phyloP scores from a whole-genome alignment of 805 yeast genomes.

The Lipomyces oligophaga region DNA sequence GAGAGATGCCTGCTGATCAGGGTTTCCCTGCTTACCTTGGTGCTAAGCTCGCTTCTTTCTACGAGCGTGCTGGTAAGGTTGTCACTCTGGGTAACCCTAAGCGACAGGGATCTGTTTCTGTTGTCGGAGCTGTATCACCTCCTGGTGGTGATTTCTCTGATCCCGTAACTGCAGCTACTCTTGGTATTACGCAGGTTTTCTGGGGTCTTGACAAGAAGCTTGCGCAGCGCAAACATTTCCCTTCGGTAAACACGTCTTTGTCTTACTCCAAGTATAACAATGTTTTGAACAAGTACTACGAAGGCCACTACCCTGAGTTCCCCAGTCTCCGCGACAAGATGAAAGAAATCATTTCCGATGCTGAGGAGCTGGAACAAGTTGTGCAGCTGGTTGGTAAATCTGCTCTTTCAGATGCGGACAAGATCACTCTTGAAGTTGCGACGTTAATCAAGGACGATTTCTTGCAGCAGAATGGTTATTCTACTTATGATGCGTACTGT shows the following conservation, averaged over 20 bases:
- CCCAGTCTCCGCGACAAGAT: slow-evolving; percentile 85
- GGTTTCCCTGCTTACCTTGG: slow-evolving; percentile 99
- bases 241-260: slow-evolving; percentile 92
- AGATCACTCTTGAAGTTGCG: slow-evolving; percentile 92
- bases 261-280: slow-evolving; percentile 96
- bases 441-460: slow-evolving; percentile 92
- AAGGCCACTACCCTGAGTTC: slow-evolving; percentile 82
- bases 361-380: slow-evolving; percentile 98
- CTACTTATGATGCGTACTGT: slow-evolving; percentile 97
- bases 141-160: slow-evolving; percentile 99
- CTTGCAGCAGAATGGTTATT: slow-evolving; percentile 98
- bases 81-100: slow-evolving; percentile 93
- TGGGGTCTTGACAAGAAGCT: slow-evolving; percentile 99
- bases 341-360: slow-evolving; percentile 90
- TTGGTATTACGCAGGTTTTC: slow-evolving; percentile 99
- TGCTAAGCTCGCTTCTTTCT: slow-evolving; percentile 97
- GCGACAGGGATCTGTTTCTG: slow-evolving; percentile 97
- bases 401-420: slow-evolving; percentile 93
- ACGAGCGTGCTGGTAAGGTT: slow-evolving; percentile 99
- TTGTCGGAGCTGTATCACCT: slow-evolving; percentile 99
- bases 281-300: slow-evolving; percentile 82
- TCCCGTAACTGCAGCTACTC: slow-evolving; percentile 97
- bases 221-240: slow-evolving; percentile 99
- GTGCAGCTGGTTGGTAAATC: slow-evolving; percentile 99
- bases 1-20: slow-evolving; percentile 99